phyloP scores from a whole-genome alignment of 768 basidiomycete genomes.

The Boletus huronensis region DNA sequence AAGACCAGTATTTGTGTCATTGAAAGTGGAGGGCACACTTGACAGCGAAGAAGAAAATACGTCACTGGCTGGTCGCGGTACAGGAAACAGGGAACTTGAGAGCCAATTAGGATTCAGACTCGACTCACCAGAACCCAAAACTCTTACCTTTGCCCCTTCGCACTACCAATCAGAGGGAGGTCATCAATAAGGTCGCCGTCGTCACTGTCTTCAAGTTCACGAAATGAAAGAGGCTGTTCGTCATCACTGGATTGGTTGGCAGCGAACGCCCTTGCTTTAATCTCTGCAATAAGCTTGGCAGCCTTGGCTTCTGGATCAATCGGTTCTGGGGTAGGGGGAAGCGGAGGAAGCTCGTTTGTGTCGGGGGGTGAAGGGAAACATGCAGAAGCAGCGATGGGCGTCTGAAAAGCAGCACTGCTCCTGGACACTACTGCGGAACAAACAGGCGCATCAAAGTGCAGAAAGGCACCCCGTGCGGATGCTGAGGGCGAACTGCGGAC shows the following conservation, averaged over 20 bases:
- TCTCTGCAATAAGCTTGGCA: slow-evolving; percentile 56
- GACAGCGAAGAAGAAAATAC: slow-evolving; percentile 24
- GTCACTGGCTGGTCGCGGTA: neutral
- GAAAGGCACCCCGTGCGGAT: neutral
- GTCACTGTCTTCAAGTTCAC: slow-evolving; percentile 49
- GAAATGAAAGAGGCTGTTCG: slow-evolving; percentile 31
- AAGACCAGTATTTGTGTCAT: neutral
- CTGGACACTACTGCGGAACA: slow-evolving; percentile 1
- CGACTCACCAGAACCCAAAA: neutral
- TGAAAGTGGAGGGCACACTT: slow-evolving; percentile 15
- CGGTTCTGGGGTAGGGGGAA: slow-evolving; percentile 31
- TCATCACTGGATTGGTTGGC: slow-evolving; percentile 46
- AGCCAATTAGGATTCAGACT: neutral
- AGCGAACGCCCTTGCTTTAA: slow-evolving; percentile 59
- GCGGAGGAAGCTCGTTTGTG: slow-evolving; percentile 18
- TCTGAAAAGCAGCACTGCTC: slow-evolving; percentile 7
- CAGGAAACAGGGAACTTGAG: slow-evolving; percentile 8
- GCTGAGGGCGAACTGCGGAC: slow-evolving; percentile 6
- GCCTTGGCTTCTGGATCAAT: slow-evolving; percentile 43
- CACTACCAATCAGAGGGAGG: slow-evolving; percentile 11
- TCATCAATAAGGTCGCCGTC: slow-evolving; percentile 41
- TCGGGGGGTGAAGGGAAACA: slow-evolving; percentile 24
- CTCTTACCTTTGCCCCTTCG: slow-evolving; percentile 10
- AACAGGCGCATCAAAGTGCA: slow-evolving; percentile 6
- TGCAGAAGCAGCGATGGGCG: slow-evolving; percentile 10